Conservation (phyloP, 331 rosid species). For the Erythrophleum ivorense region DNA sequence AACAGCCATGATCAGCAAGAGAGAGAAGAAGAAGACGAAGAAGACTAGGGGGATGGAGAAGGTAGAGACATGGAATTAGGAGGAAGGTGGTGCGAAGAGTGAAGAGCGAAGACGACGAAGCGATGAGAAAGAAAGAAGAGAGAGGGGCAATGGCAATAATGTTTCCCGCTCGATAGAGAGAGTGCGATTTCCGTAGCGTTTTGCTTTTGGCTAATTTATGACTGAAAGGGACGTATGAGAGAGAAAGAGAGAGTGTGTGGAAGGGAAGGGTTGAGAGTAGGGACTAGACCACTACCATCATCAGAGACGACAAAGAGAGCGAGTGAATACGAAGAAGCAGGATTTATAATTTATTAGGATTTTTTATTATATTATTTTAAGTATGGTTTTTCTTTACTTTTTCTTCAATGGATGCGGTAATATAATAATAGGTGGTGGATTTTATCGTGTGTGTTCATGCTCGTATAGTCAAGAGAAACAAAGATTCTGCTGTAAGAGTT, state of each 20-base stretch:
- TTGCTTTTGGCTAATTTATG: slow-evolving; percentile 64
- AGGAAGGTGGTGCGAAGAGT: not conserved
- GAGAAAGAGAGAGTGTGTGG: slow-evolving; percentile 39
- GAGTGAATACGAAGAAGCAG: not conserved
- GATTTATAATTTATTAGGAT: not conserved
- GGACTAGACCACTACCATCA: not conserved
- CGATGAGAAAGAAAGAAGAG: not conserved
- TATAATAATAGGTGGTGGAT: not conserved
- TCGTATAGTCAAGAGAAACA: slow-evolving; percentile 33
- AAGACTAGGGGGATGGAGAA: not conserved
- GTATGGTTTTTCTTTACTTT: too few relatives aligned
- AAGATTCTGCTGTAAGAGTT: slow-evolving; percentile 31
- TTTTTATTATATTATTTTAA: not conserved
- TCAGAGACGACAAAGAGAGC: not conserved
- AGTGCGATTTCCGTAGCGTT: slow-evolving; percentile 27
- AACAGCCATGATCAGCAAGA: slow-evolving; percentile 45
- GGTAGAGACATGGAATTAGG: not conserved
- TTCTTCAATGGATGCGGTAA: not conserved
- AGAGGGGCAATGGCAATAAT: slow-evolving; percentile 2
- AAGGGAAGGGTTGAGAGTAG: slow-evolving; percentile 6
- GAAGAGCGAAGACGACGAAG: not conserved
- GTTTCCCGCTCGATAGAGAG: slow-evolving; percentile 51
- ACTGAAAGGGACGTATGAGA: slow-evolving; percentile 74
- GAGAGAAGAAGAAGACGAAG: not conserved
- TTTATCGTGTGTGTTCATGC: slow-evolving; percentile 2